These are phyloP conservation scores for Verticillium alfalfae DNA, from an alignment of 2,329 filamentous ascomycete species.

Conservation along the genomic window DNA sequence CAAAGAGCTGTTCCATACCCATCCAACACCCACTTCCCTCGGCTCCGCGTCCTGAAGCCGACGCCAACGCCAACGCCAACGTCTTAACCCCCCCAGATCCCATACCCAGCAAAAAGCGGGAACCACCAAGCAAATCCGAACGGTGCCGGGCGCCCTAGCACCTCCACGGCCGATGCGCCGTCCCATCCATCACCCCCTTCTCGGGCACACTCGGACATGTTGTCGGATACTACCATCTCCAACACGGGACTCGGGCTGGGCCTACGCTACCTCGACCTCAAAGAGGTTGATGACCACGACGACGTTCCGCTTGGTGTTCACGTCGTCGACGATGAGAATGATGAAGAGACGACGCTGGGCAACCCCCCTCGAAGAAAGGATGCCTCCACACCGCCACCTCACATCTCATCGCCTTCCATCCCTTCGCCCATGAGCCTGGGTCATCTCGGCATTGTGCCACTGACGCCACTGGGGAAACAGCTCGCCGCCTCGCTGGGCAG, in stretches of 20 bases:
- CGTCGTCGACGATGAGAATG: not conserved
- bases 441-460: constrained; percentile 21
- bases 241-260: not conserved
- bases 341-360: not conserved
- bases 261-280: not conserved
- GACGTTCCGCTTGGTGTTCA: not conserved
- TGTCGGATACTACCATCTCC: not conserved
- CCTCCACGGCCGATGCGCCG: not conserved
- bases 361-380: not conserved
- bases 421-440: constrained; percentile 19
- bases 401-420: constrained; percentile 14
- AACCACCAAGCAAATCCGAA: not conserved
- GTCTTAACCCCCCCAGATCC: not conserved
- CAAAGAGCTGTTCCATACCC: not conserved
- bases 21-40: not conserved
- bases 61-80: not conserved
- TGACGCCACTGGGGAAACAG: constrained; percentile 23
- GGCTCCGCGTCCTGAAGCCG: not conserved
- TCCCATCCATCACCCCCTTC: not conserved
- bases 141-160: not conserved
- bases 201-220: constrained; percentile 1
- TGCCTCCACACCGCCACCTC: constrained; percentile 10
- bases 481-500: constrained; percentile 13
- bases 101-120: not conserved
- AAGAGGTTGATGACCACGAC: not conserved